Conservation (phyloP, 1,284 basidiomycete genomes). For the Trichosporon sp. region DNA sequence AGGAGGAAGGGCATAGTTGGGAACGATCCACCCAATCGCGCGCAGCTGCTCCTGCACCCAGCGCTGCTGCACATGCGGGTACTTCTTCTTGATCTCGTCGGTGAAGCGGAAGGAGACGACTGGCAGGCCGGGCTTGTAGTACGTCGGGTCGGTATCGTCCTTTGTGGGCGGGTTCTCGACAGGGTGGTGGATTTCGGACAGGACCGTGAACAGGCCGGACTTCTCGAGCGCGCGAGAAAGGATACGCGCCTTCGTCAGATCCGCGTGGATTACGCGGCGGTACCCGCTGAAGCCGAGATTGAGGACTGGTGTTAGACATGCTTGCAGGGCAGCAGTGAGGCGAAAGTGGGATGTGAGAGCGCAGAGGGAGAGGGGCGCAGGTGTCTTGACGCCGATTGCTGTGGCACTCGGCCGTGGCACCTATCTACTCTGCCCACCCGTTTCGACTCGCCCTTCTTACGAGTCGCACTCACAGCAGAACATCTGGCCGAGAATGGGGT, state of each 20-base stretch:
- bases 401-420: not conserved
- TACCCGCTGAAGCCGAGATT: slow-evolving; percentile 77
- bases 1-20: slow-evolving; percentile 76
- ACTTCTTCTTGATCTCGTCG: slow-evolving; percentile 63
- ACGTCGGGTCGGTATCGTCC: slow-evolving; percentile 30
- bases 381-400: not conserved
- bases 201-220: slow-evolving; percentile 64
- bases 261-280: slow-evolving; percentile 61
- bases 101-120: slow-evolving; percentile 90
- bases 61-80: slow-evolving; percentile 74
- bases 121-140: slow-evolving; percentile 61
- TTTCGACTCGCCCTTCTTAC: not conserved
- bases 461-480: slow-evolving; percentile 61
- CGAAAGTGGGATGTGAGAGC: not conserved
- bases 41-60: slow-evolving; percentile 67
- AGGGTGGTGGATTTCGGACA: slow-evolving; percentile 52
- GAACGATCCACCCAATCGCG: slow-evolving; percentile 63
- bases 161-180: slow-evolving; percentile 22
- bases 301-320: slow-evolving; percentile 51
- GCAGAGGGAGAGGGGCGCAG: not conserved
- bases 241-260: slow-evolving; percentile 78
- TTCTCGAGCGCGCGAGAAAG: slow-evolving; percentile 80
- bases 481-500: slow-evolving; percentile 83
- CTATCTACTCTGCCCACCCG: not conserved
- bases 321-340: not conserved